phyloP scores from a whole-genome alignment of 1,284 basidiomycete species.

The Tetrapyrgos nigripes region DNA sequence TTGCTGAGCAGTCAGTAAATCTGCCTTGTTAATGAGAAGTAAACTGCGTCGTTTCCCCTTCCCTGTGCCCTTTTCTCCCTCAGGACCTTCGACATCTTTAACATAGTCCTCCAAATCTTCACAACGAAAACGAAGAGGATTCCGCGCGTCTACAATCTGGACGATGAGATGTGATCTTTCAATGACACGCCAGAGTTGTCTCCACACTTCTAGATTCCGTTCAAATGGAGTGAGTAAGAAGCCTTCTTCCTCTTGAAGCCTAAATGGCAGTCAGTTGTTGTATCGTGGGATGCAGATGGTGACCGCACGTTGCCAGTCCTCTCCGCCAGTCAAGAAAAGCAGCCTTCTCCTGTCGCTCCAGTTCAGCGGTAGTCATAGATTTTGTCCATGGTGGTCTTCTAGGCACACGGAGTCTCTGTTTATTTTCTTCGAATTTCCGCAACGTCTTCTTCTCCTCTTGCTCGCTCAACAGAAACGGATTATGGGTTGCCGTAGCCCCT shows the following conservation, averaged over 20 bases:
- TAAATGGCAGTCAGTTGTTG: constrained; percentile 33
- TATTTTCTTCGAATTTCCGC: constrained; percentile 77
- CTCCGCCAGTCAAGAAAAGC: constrained; percentile 92
- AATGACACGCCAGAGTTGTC: constrained; percentile 94
- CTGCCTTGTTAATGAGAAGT: constrained; percentile 96
- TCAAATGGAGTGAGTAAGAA: constrained; percentile 95
- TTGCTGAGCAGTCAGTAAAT: constrained; percentile 89
- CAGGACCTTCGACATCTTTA: constrained; percentile 75
- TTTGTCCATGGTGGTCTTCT: constrained; percentile 88
- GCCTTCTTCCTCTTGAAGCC: constrained; percentile 80
- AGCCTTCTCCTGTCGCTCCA: constrained; percentile 89
- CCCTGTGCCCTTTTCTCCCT: constrained; percentile 81
- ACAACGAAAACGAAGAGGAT: constrained; percentile 90
- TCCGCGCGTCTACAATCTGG: constrained; percentile 95
- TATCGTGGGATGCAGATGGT: constrained; percentile 4
- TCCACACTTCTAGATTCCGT: constrained; percentile 95
- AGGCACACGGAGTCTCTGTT: constrained; percentile 80
- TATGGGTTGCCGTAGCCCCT: constrained; percentile 64
- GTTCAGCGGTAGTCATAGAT: constrained; percentile 73
- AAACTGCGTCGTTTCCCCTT: constrained; percentile 78
- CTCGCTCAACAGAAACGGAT: constrained; percentile 88
- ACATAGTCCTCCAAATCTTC: constrained; percentile 93
- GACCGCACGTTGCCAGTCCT: constrained; percentile 80
- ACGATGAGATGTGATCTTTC: constrained; percentile 94
- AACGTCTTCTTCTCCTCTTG: constrained; percentile 84